Evolutionary conservation across 2,329 filamentous ascomycete species (phyloP), one percentile per base, ranked within the genome.

Genomic region (Aureobasidium namibiae): DNA sequence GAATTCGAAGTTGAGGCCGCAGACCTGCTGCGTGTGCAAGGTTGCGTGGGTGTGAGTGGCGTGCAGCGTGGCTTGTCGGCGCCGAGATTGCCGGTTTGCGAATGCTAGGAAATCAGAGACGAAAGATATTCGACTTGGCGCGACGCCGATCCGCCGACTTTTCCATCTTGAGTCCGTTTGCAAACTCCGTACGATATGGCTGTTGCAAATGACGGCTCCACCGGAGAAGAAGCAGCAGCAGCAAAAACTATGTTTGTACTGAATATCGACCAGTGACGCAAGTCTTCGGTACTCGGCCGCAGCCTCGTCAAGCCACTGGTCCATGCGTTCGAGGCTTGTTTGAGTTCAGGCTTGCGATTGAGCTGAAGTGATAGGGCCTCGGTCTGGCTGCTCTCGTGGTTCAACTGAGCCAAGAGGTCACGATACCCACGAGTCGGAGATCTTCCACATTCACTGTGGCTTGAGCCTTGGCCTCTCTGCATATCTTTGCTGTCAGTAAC

Each of bases 211-310:
- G 18, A 18, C 54, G 52, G 54, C 54, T 16, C 38, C 23, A 31
- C 53, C 53, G 54, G 54, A 57, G 42, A 57, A n/a, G n/a, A n/a
- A n/a, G n/a, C n/a, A 29, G 41, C 54, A 48, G 48, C 42, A 48
- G 42, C 42, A 33, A 57, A 57, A 48, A 31, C 14, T 29, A 14
- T 21, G 38, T 44, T n/a, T n/a, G n/a, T 23, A 44, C 36, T 44
- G 52, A 29, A 10, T 33, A n/a, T 26, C 5, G 45, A 31, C 4
- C 21, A 26, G 33, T 57, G 54, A 57, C 54, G 54, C 54, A 48
- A 46, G n/a, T 11, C 9, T 2, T 56, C 36, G n/a, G 42, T 42
- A 24, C 33, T 57, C 54, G 54, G 54, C 10, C 39, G 42, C 23
- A 16, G 14, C 26, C 13, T 42, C 41, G n/a, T 49, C 29, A 26